Evolutionary conservation across 768 basidiomycete genomes (phyloP), one percentile per base, ranked within the genome.

Genomic region (Udeniomyces megalosporus): DNA sequence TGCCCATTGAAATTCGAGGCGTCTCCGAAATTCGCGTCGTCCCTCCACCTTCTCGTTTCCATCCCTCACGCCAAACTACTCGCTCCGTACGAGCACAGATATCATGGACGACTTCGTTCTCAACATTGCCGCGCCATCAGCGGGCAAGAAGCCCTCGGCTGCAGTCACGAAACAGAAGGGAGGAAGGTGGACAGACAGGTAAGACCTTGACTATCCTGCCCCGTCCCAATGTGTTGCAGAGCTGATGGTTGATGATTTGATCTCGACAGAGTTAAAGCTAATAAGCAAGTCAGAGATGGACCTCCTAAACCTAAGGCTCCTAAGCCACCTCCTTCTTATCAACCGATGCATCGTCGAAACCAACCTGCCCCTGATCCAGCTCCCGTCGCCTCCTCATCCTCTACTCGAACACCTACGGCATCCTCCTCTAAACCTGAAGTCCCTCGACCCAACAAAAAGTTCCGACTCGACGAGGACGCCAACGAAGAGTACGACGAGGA

Each of bases 191-290:
- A 76, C 75, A 3, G 75, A 77, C 70, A 80, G 88, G 86, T 85
- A 67, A 60, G 77, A 34, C 17, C 20, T 4, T 22, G 15, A 22
- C 56, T 58, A 28, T 12, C 46, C 26, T 26, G n/a, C 28, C 26
- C 7, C 24, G 44, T 49, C 45, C 22, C 38, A 3, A 42, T 26
- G 20, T 11, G 11, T 8, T 12, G 45, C 26, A 44, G n/a, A n/a
- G 38, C n/a, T 52, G 17, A 12, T n/a, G 15, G 10, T 20, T 38
- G 34, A 3, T 11, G 14, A 26, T 29, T 24, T 34, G 45, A n/a
- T 60, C 50, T 46, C 63, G 12, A 31, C 62, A 89, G 88, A 70
- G 71, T 85, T 60, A 88, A 86, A 76, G 81, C 81, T 47, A 89
- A 84, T 73, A 82, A 84, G 54, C 51, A 60, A 38, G 65, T 66